Base-by-base conservation (phyloP, 495 filamentous ascomycete species). In the Neurospora sp. region DNA sequence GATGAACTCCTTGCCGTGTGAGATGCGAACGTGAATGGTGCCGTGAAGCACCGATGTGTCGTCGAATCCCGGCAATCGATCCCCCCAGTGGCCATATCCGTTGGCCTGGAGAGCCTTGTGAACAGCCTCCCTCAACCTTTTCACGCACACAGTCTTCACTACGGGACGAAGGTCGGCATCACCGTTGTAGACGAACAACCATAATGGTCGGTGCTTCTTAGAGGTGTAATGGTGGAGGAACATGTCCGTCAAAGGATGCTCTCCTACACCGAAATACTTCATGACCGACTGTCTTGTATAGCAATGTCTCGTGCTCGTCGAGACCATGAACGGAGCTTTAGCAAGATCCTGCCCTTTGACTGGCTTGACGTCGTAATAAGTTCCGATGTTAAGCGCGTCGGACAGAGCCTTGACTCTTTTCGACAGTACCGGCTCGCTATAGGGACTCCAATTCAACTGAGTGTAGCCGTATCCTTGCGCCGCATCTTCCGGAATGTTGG, bases 71-170 rank as follows among this genome's bases (percentile, higher is more conserved):
- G 70, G 42, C 38, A 77, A 35, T 35, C 74, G 78, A 44, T 75
- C 84, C 23, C 91, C 91, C 31, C 85, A 74, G n/a, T 75, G 70
- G 77, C 89, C 86, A 75, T 86, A 90, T 1, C 90, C 90, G 69
- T 80, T 83, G 40, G 79, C 84, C 73, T 80, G 84, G 75, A 94
- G 81, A 20, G 86, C 87, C 69, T 88, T 82, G 70, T 74, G 75
- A 44, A 94, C 83, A 0, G 90, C 90, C 23, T 81, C 76, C 40
- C 83, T 79, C 11, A 89, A 48, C 79, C 86, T 85, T 76, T 86
- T 85, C 38, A 77, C 78, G 9, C 82, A 81, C 84, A 82, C 87
- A 5, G 79, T 85, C 48, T 89, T 85, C 18, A 93, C 86, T 54
- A 89, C 86, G 18, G 83, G 80, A 37, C 83, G 85, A 38, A 73